Conservation (phyloP, 495 filamentous ascomycete genomes). For the Xylaria flabelliformis region DNA sequence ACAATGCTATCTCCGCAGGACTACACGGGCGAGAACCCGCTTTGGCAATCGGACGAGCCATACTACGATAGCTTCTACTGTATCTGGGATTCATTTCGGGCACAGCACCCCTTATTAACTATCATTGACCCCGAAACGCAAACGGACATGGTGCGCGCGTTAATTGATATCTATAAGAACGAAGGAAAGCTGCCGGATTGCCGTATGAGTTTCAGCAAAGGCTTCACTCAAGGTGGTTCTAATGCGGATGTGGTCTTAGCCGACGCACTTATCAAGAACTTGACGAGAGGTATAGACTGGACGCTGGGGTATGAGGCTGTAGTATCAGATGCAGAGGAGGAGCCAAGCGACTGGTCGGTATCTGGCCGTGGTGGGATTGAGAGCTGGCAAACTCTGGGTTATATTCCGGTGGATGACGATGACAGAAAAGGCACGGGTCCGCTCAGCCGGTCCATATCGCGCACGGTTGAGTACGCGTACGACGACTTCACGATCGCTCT, state of each 20-base stretch:
- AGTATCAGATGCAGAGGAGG: conserved; percentile 72
- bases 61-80: conserved; percentile 80
- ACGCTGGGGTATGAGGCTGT: conserved; percentile 71
- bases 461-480: conserved; percentile 77
- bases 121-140: conserved; percentile 69
- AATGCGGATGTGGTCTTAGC: conserved; percentile 75
- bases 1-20: conserved; percentile 72
- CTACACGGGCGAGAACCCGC: conserved; percentile 75
- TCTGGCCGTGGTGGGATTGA: conserved; percentile 69
- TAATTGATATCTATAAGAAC: conserved; percentile 73
- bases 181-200: conserved; percentile 68
- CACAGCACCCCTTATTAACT: conserved; percentile 71
- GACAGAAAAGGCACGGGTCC: conserved; percentile 66
- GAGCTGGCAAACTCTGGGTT: conserved; percentile 66
- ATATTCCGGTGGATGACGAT: conserved; percentile 67
- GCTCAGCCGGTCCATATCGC: conserved; percentile 65
- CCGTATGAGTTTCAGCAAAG: conserved; percentile 67
- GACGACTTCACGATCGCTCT: conserved; percentile 68
- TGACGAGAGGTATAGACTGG: conserved; percentile 68
- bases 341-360: conserved; percentile 67
- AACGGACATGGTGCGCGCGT: conserved; percentile 68
- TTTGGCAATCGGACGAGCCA: conserved; percentile 74
- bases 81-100: conserved; percentile 77
- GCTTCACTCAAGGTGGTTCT: conserved; percentile 74
- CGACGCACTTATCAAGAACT: conserved; percentile 71